phyloP scores from a whole-genome alignment of 2,329 filamentous ascomycete genomes.

The Curvularia spicifera region DNA sequence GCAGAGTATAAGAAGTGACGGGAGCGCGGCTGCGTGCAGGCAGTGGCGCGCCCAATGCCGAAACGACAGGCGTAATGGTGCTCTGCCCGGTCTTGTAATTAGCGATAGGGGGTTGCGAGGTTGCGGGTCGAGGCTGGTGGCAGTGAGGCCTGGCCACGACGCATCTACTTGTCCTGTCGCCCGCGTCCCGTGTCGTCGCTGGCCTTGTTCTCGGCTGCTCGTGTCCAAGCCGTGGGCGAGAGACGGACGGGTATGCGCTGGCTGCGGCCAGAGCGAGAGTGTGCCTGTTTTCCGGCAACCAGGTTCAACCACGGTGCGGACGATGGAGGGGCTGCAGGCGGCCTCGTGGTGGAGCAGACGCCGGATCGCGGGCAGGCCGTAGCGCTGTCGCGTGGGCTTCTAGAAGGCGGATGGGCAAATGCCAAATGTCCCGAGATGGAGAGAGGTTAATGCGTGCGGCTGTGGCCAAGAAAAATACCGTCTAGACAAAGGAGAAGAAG shows the following conservation, averaged over 20 bases:
- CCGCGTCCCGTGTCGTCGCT: background rate
- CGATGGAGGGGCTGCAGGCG: slow-evolving; percentile 21
- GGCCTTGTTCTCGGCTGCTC: background rate
- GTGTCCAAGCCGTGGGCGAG: background rate
- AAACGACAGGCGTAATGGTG: slow-evolving; percentile 7
- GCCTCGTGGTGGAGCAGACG: slow-evolving; percentile 18
- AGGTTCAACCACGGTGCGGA: slow-evolving; percentile 16
- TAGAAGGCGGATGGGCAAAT: slow-evolving; percentile 7
- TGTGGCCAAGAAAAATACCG: background rate
- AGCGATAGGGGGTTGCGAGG: slow-evolving; percentile 10
- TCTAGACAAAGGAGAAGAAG: background rate
- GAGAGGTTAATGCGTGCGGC: background rate
- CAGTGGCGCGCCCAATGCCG: slow-evolving; percentile 20
- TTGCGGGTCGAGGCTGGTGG: slow-evolving; percentile 1
- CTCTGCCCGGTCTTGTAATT: slow-evolving; percentile 3
- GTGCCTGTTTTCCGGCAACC: slow-evolving; percentile 16
- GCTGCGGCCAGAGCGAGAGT: background rate
- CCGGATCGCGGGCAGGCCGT: slow-evolving; percentile 26
- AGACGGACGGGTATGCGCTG: background rate
- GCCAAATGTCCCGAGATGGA: background rate
- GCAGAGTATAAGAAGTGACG: slow-evolving; percentile 30
- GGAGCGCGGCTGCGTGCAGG: slow-evolving; percentile 15
- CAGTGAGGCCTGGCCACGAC: background rate
- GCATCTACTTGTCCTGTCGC: background rate
- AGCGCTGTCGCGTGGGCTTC: slow-evolving; percentile 19